Conservation (phyloP, 306 rosid species). For the Malus fusca region DNA sequence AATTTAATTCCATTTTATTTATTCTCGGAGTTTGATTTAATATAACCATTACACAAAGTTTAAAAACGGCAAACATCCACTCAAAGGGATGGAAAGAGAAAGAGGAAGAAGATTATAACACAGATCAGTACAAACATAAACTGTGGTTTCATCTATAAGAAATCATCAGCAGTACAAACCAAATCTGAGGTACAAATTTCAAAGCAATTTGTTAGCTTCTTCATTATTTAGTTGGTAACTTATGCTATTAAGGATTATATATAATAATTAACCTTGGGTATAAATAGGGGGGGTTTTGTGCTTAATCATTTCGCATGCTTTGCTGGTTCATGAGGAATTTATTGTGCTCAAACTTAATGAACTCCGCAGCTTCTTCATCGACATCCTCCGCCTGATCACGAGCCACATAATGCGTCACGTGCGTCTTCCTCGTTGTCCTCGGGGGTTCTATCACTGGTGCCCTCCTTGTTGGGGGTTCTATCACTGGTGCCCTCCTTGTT, state of each 20-base stretch:
- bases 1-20: too few species aligned
- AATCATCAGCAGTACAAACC: background rate
- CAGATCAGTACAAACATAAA: background rate
- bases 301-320: background rate
- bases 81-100: background rate
- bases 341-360: conserved; percentile 48
- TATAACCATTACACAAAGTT: too few species aligned
- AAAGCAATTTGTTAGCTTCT: background rate
- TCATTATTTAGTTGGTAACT: background rate
- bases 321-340: conserved; percentile 26
- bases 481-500: too few species aligned
- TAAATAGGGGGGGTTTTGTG: background rate
- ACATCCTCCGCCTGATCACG: conserved; percentile 18
- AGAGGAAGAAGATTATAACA: background rate
- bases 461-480: background rate
- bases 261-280: background rate
- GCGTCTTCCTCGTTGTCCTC: background rate
- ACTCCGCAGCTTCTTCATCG: conserved; percentile 53
- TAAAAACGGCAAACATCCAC: too few species aligned
- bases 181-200: background rate
- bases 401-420: background rate
- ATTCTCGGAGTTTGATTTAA: too few species aligned
- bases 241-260: background rate
- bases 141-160: background rate
- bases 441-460: background rate